These are phyloP conservation scores for Pachyrhizus erosus DNA, from an alignment of 306 rosid species.

Conservation along the genomic window DNA sequence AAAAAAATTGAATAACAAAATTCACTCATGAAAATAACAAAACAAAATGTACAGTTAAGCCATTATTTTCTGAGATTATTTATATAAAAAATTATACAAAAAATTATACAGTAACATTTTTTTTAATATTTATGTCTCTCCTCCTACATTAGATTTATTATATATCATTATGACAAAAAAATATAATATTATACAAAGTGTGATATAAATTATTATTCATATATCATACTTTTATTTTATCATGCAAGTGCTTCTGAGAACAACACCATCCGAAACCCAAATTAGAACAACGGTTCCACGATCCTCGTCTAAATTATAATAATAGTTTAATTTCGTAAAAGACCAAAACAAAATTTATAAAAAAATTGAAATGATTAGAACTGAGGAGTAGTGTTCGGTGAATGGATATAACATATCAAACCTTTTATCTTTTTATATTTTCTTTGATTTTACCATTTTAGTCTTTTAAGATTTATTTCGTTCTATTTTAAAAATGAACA, in stretches of 20 bases:
- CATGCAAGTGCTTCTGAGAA: not conserved
- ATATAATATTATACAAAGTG: too few relatives aligned
- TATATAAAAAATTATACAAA: too few relatives aligned
- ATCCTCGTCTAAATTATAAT: not conserved
- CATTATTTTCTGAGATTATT: too few relatives aligned
- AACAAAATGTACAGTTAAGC: too few relatives aligned
- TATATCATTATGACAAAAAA: too few relatives aligned
- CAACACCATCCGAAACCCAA: not conserved
- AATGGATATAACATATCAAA: not conserved
- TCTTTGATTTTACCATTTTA: not conserved
- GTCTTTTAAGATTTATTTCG: not conserved
- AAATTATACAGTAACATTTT: too few relatives aligned
- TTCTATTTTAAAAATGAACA: not conserved
- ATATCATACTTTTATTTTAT: not conserved
- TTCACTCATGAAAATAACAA: too few relatives aligned
- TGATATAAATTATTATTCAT: too few relatives aligned
- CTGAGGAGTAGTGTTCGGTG: not conserved
- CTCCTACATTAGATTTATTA: too few relatives aligned
- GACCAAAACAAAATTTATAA: too few relatives aligned
- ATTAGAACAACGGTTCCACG: not conserved
- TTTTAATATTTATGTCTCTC: too few relatives aligned
- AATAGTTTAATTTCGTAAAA: not conserved
- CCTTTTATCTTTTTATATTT: not conserved
- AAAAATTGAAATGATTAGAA: not conserved
- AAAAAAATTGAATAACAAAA: too few relatives aligned